Evolutionary conservation across 1,139 yeast genomes (phyloP).

Genomic region (Yamadazyma triangularis): DNA sequence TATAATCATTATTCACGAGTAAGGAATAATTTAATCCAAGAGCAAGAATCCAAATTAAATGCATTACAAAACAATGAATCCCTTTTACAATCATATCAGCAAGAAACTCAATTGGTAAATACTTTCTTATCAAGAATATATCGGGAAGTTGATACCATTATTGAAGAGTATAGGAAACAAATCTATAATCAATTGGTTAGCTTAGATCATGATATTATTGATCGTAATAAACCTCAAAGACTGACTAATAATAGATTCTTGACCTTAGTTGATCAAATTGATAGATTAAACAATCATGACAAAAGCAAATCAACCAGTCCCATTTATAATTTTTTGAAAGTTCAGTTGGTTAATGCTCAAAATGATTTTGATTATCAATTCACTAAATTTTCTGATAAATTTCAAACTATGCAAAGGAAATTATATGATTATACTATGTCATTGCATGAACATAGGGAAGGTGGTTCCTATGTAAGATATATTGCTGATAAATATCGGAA

Average conservation of each 20-base stretch:
- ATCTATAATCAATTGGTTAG: constrained; percentile 56
- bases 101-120: constrained; percentile 32
- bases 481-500: constrained; percentile 37
- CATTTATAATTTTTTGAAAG: constrained; percentile 31
- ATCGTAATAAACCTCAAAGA: constrained; percentile 10
- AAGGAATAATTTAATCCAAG: constrained; percentile 16
- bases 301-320: constrained; percentile 15
- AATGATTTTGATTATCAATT: constrained; percentile 36
- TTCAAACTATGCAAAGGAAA: constrained; percentile 37
- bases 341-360: constrained; percentile 31
- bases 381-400: constrained; percentile 30
- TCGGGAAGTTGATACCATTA: constrained; percentile 60
- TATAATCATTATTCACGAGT: constrained; percentile 53
- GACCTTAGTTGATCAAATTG: constrained; percentile 37
- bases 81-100: constrained; percentile 17
- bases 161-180: constrained; percentile 58
- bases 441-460: constrained; percentile 25
- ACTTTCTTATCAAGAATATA: constrained; percentile 47
- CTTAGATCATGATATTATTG: constrained; percentile 30
- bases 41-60: constrained; percentile 14
- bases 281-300: constrained; percentile 23
- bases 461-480: constrained; percentile 37
- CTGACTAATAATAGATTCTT: constrained; percentile 26
- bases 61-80: constrained; percentile 13
- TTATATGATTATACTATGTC: constrained; percentile 34